Evolutionary conservation across 2,329 filamentous ascomycete genomes (phyloP), one percentile per base, ranked within the genome.

Genomic region (Plenodomus tracheiphilus): DNA sequence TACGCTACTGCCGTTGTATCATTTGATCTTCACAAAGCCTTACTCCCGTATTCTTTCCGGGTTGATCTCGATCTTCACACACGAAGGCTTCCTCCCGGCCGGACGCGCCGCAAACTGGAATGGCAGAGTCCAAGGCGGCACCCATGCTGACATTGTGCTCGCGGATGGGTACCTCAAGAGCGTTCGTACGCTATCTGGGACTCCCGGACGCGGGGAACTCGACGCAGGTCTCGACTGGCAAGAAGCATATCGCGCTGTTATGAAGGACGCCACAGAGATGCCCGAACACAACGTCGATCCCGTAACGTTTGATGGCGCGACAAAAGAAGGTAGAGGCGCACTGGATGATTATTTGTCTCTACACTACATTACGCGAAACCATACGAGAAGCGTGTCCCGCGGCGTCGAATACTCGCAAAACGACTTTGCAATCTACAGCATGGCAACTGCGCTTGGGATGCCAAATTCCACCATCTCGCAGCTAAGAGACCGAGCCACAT

Each of bases 351-450:
- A 16, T 51, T 48, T 61, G 13, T 51, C 55, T 35, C 71, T 69
- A 37, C 71, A 71, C 43, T 71, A 68, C 52, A 67, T 71, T 66
- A 62, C 48, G 53, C 69, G 32, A 68, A 69, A 48, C 9, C 61
- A 66, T 51, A 72, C 59, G n/a, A 51, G 64, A 20, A 61, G 54
- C 43, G 51, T 66, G 17, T 66, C 68, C 3, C 60, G 70, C 7
- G 70, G 70, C 1, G 49, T 74, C 15, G 72, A 74, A 57, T 70
- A 59, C 40, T 47, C 62, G 7, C 62, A 70, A 49, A 68, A 72
- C 37, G 69, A 72, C 55, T 72, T 83, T 59, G 81, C 80, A 55
- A 84, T 88, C 49, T 76, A 83, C 0, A 74, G 82, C 44, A 81
- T 89, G 53, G 85, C 85, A 0, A 74, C 75, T 10, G 75, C 72